Percentiles rank a stretch among this genome's conserved stretches.
Conservation (phyloP, 352 stramenopile species). For the Phytophthora niederhauseri region DNA sequence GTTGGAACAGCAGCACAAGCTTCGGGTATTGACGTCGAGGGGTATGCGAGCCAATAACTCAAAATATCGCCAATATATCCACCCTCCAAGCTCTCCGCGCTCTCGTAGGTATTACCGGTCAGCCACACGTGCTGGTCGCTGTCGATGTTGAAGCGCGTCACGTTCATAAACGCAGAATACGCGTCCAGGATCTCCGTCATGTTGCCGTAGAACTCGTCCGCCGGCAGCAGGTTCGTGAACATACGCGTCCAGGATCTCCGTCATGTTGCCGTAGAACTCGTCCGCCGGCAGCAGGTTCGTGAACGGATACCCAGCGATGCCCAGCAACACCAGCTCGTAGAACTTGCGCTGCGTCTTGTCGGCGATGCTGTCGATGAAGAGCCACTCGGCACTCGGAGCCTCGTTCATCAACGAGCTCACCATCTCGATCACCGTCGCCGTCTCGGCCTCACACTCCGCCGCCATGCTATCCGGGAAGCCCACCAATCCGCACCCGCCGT, state of each 20-base stretch:
- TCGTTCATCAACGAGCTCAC: constrained; percentile 38
- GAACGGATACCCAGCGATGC: constrained; percentile 50
- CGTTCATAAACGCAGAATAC: constrained; percentile 24
- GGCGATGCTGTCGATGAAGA: constrained; percentile 52
- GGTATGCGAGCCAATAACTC: background rate
- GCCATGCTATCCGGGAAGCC: constrained; percentile 37
- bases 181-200: constrained; percentile 38
- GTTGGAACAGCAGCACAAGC: constrained; percentile 3
- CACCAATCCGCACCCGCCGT: constrained; percentile 38
- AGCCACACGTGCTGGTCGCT: constrained; percentile 28
- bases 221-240: constrained; percentile 42
- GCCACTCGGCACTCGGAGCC: constrained; percentile 38
- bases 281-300: constrained; percentile 33
- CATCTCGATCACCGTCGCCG: constrained; percentile 32
- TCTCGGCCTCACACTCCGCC: constrained; percentile 36
- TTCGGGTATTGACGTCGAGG: background rate
- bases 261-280: constrained; percentile 42
- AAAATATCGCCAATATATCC: constrained; percentile 12
- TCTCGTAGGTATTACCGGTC: constrained; percentile 15
- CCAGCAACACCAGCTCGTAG: constrained; percentile 44
- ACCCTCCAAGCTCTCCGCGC: constrained; percentile 1
- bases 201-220: constrained; percentile 41
- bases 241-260: constrained; percentile 38
- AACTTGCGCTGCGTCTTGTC: constrained; percentile 56
- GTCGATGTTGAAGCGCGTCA: constrained; percentile 26